Conservation (phyloP, 345 rosid genomes). For the Angophora floribunda region DNA sequence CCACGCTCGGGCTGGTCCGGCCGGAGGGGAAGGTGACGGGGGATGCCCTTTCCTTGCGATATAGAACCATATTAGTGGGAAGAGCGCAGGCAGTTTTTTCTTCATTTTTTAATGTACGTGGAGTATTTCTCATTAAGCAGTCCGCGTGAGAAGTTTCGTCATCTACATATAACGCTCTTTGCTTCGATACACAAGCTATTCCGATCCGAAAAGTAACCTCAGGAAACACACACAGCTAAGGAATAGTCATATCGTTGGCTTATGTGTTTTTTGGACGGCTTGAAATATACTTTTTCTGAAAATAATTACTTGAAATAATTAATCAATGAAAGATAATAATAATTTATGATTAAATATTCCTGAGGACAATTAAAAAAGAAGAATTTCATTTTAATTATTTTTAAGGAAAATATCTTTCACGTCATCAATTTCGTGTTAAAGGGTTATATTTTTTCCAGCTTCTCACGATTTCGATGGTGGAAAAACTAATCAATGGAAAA, state of each 20-base stretch:
- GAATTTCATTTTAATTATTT: neutral
- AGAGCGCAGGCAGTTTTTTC: too few species aligned
- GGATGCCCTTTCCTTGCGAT: too few species aligned
- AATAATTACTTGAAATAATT: too few species aligned
- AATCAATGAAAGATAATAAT: too few species aligned
- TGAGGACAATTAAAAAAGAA: too few species aligned
- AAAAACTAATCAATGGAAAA: neutral
- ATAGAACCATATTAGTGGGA: too few species aligned
- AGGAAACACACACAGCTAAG: neutral
- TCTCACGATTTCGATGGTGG: rapidly evolving
- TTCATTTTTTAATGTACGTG: too few species aligned
- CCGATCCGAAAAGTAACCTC: neutral
- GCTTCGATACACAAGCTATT: neutral
- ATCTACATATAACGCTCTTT: rapidly evolving
- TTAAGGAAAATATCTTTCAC: neutral
- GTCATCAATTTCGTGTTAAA: too few species aligned
- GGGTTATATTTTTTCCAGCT: neutral
- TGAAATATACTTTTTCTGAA: too few species aligned
- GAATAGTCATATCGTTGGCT: rapidly evolving
- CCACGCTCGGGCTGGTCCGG: neutral
- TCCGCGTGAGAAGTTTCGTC: neutral
- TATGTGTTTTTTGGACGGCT: too few species aligned
- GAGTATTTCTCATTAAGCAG: neutral
- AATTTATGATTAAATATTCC: neutral
- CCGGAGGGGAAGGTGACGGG: too few species aligned